Base-by-base conservation (phyloP, 2,329 filamentous ascomycete genomes). In the Helotiales sp. region DNA sequence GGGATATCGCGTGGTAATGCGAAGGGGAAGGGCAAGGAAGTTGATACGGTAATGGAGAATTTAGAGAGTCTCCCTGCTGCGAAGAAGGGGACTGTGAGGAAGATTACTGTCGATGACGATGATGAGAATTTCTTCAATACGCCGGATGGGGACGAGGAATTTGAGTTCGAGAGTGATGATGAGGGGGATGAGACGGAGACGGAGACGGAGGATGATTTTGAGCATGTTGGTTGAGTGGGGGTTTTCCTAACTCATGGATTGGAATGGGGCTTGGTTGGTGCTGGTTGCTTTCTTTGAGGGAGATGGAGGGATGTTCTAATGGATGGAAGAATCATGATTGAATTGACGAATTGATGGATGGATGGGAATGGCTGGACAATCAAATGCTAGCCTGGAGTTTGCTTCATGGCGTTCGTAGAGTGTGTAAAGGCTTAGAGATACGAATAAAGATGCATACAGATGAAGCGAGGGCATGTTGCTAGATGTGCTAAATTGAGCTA, bases 51-150 rank as follows among this genome's bases (percentile, higher is more conserved):
- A 13, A 57, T 37, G 30, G 30, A 6, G 0, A 32, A 17, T 57
- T 10, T 57, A n/a, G 3, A 24, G 30, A 15, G 30, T 17, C 24
- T 26, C 11, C 28, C 3, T 13, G 3, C 15, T 2, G 20, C 28
- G 22, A 43, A n/a, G 40, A 45, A 45, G 6, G 17, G 20, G 34
- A 28, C 6, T 52, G 28, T 4, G 26, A 49, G 11, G 17, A 28
- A 43, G 1, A 22, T 47, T 20, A 64, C 26, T 40, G 26, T 40
- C 8, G 54, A 37, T 15, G 28, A 20, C 6, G 55, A 64, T 32
- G 63, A 65, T n/a, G 45, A 47, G 32, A 61, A 62, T 45, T 61
- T 66, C 37, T 61, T 61, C n/a, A 59, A 59, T 24, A 59, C 49
- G 15, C 30, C 45, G 8, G 50, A 62, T 55, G 58, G 55, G 13